Conservation (phyloP, 2,329 filamentous ascomycete genomes). For the Mariannaea sp. region DNA sequence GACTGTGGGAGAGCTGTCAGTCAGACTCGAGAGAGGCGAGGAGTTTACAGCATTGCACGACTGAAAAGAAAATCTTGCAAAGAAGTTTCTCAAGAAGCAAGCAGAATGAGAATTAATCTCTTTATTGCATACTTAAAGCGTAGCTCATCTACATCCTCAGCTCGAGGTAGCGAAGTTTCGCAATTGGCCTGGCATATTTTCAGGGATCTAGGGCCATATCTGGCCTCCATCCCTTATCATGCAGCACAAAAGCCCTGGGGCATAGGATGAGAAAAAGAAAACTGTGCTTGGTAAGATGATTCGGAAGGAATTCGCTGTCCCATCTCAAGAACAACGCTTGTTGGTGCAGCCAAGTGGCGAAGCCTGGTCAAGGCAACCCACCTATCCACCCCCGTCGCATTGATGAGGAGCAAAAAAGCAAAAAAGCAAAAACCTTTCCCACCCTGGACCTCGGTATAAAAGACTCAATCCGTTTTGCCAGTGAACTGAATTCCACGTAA, state of each 20-base stretch:
- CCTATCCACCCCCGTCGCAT: not conserved
- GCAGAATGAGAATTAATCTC: conserved; percentile 14
- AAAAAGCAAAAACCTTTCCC: not conserved
- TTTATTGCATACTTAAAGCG: not conserved
- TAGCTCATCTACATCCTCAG: not conserved
- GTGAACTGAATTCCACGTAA: no score
- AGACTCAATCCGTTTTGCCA: not conserved
- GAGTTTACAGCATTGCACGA: not conserved
- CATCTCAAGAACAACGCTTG: not conserved
- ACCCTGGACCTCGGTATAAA: not conserved
- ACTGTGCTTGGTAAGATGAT: not conserved
- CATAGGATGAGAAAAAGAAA: no score
- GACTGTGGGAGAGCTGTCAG: not conserved
- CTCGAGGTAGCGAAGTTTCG: conserved; percentile 2
- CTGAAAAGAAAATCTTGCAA: not conserved
- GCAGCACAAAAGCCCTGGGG: not conserved
- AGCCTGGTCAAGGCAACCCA: not conserved
- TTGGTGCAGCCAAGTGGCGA: not conserved
- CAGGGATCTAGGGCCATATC: conserved; percentile 2
- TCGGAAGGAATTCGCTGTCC: not conserved
- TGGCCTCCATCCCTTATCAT: not conserved
- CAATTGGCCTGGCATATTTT: not conserved
- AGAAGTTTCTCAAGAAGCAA: conserved; percentile 1
- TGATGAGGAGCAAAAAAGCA: not conserved
- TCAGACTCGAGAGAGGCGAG: not conserved